Evolutionary conservation across 768 basidiomycete species (phyloP).

Genomic region (Tylopilus rubrobrunneus): DNA sequence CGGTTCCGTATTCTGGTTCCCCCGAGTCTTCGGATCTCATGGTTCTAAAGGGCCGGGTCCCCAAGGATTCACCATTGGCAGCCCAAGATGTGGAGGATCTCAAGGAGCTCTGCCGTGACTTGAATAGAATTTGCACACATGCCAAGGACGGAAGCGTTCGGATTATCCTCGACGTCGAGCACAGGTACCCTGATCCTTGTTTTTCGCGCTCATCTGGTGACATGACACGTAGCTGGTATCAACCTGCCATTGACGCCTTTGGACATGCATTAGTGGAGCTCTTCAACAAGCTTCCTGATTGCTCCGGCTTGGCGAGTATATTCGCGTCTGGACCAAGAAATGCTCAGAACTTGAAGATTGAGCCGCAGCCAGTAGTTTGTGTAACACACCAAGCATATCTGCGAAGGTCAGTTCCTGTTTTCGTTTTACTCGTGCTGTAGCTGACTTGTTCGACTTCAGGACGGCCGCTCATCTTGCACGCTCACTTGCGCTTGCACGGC

Average conservation of each 20-base stretch:
- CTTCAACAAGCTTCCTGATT: conserved; percentile 54
- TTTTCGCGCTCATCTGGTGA: conserved; percentile 2
- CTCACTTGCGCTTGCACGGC: conserved; percentile 61
- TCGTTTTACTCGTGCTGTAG: too few species aligned
- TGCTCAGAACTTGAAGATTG: background rate
- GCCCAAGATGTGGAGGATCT: conserved; percentile 58
- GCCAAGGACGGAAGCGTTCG: conserved; percentile 62
- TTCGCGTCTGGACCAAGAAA: background rate
- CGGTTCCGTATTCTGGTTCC: conserved; percentile 66
- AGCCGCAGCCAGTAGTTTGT: conserved; percentile 70
- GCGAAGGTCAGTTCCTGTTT: conserved; percentile 46
- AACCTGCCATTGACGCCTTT: conserved; percentile 79
- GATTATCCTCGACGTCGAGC: conserved; percentile 83
- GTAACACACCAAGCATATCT: conserved; percentile 90
- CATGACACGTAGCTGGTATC: conserved; percentile 47
- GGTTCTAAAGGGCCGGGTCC: conserved; percentile 34
- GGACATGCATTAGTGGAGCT: conserved; percentile 70
- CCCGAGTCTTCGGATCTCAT: conserved; percentile 57
- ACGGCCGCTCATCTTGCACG: conserved; percentile 64
- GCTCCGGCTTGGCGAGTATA: conserved; percentile 5
- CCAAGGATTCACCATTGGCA: conserved; percentile 35
- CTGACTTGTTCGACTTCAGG: conserved; percentile 32
- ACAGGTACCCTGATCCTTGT: conserved; percentile 41
- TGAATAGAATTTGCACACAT: conserved; percentile 59
- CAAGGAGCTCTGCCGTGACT: conserved; percentile 54